Percentiles rank a stretch among this genome's conserved stretches.
Evolutionary conservation across 148 eudicot species (phyloP).

Genomic region (Chenopodium quinoa): DNA sequence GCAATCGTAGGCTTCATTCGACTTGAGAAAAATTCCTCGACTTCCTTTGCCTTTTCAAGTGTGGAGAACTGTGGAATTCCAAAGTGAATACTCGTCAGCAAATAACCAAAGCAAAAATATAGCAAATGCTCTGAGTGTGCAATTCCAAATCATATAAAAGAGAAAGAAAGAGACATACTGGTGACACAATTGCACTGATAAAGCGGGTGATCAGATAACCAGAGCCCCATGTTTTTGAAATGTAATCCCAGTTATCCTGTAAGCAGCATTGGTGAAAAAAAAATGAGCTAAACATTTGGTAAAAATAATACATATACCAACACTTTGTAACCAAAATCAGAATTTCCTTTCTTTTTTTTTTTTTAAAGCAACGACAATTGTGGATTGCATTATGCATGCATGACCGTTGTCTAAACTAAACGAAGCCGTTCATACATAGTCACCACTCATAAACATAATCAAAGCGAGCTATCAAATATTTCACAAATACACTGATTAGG

Average conservation of each 20-base stretch:
- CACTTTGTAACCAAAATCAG: not conserved
- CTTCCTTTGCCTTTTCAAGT: conserved; percentile 67
- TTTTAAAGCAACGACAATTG: not conserved
- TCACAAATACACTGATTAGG: not conserved
- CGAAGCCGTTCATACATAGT: not conserved
- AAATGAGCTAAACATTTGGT: not conserved
- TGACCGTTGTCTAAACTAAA: not conserved
- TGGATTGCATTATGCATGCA: not conserved
- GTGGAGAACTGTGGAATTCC: conserved; percentile 57
- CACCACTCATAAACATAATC: not conserved
- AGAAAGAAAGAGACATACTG: conserved; percentile 43
- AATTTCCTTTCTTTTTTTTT: not conserved
- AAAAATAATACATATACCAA: not conserved
- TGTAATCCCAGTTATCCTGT: conserved; percentile 88
- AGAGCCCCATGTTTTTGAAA: conserved; percentile 70
- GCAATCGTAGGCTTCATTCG: conserved; percentile 57
- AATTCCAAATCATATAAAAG: not conserved
- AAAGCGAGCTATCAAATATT: not conserved
- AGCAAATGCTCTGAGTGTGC: not conserved
- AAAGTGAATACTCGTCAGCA: not conserved
- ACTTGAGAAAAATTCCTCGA: conserved; percentile 68
- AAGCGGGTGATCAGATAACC: conserved; percentile 74
- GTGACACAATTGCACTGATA: conserved; percentile 73
- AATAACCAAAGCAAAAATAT: not conserved
- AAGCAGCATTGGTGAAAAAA: not conserved